Base-by-base conservation (phyloP, 768 basidiomycete species). In the Naganishia friedmannii region DNA sequence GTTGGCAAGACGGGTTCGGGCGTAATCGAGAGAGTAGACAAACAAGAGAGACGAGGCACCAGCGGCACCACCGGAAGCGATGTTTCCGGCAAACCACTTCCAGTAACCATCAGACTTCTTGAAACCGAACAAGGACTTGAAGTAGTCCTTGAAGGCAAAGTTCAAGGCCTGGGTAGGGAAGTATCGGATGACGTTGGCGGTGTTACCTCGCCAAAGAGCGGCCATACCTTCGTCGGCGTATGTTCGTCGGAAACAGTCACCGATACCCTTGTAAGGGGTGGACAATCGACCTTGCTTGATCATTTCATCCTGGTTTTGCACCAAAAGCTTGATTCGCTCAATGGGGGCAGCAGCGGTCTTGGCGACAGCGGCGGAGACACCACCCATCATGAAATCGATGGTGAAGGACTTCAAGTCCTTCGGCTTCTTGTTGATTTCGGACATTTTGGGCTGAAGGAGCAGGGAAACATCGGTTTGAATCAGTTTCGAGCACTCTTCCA, bases 281-380 rank as follows among this genome's bases (percentile, higher is more conserved):
- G 91, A 85, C 69, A 98, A 90, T 87, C 96, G 96, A 79, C 96
- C 96, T 84, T 97, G 93, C 87, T 98, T 98, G 86, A 98, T 96
- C 96, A 98, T 99, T 86, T 98, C 96, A 87, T 94, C 95, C 88
- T 98, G 95, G 85, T 96, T 97, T 85, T 97, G 92, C 71, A 95
- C 90, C 82, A 95, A 84, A 79, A 98, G 89, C 84, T 99, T 99
- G 84, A 99, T 95, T 81, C 96, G 93, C 88, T 98, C 96, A 79
- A 99, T 99, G 84, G 96, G 96, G 74, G 96, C 96, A 77, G 96
- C 96, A 75, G 90, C 91, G 75, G 96, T 98, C 88, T 99, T 99
- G 68, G 96, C 90, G 83, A 98, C 92, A 77, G 96, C 96, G 74
- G 83, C 83, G 67, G 81, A 81, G 67, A 80, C 80, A 78, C 92